Base-by-base conservation (phyloP, 768 basidiomycete species). In the Coprinopsis marcescibilis region DNA sequence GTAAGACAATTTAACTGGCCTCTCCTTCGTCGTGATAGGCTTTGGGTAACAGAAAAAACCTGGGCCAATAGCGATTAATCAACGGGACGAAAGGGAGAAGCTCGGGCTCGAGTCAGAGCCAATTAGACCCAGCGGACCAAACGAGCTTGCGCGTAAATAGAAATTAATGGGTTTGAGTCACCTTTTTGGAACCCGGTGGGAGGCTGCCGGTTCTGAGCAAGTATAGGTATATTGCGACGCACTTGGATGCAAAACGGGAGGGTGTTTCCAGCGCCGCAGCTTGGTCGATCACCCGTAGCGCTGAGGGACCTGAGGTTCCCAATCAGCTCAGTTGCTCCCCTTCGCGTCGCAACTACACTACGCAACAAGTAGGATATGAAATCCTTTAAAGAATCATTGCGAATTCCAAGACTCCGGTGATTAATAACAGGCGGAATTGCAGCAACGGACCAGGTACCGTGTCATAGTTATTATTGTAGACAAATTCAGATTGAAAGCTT, bases 91-190 rank as follows among this genome's bases (percentile, higher is more conserved):
- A 30, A n/a, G 26, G 26, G 15, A n/a, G 25, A 29, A n/a, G 41
- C 4, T 30, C 30, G 30, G 17, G 41, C 41, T 43, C 41, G 24
- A n/a, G n/a, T 27, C 15, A 24, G 27, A 43, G 41, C 21, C 41
- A 43, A 17, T 43, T 29, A 11, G 41, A 43, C 41, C 15, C 41
- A 4, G 41, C 41, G 41, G 41, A 43, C 41, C 41, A 43, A 43
- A 40, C 39, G 39, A 40, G 25, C 39, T 24, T n/a, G 11, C 15
- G 39, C 39, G 39, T 25, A 6, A 21, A 40, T 21, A 24, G 26
- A 27, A 27, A 40, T 40, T 24, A 24, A 40, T 40, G 20, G 6
- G 5, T 23, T 23, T 40, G 21, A 36, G 8, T 17, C 20, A 10
- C 12, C 8, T 24, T 19, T 11, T 6, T 25, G 5, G 19, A 27